Conservation (phyloP, 768 basidiomycete species). For the Tulasnella calospora region DNA sequence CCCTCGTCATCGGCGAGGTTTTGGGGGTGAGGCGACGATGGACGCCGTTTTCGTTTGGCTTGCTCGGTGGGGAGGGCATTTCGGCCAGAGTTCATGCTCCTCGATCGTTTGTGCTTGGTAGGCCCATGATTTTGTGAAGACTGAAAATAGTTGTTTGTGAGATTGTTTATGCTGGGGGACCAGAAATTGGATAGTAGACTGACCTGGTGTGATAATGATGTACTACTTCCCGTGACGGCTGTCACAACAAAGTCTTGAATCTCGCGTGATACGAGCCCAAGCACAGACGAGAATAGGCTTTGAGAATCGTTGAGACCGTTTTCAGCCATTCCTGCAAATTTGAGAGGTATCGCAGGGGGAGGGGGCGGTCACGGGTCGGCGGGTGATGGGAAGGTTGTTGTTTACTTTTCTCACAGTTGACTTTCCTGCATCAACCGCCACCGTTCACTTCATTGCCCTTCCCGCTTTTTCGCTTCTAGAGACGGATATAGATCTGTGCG, state of each 20-base stretch:
- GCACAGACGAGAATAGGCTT: slow-evolving; percentile 16
- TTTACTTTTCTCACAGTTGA: background rate
- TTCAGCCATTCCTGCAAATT: slow-evolving; percentile 10
- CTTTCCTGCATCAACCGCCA: background rate
- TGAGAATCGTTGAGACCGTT: slow-evolving; percentile 8
- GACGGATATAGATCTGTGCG: background rate
- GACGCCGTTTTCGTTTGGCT: slow-evolving; percentile 4
- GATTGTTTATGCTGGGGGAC: background rate
- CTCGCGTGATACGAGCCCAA: slow-evolving; percentile 24
- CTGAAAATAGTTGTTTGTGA: background rate
- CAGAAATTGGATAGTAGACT: slow-evolving; percentile 12
- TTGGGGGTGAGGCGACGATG: slow-evolving; percentile 10
- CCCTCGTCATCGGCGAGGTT: background rate
- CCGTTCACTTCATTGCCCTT: background rate
- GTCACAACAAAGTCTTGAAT: slow-evolving; percentile 24
- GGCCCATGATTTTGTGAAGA: background rate
- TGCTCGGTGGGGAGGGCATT: background rate
- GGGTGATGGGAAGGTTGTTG: background rate
- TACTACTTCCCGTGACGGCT: slow-evolving; percentile 17
- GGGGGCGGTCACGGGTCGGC: background rate
- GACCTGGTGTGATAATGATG: slow-evolving; percentile 4
- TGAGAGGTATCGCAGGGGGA: background rate
- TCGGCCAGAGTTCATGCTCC: background rate
- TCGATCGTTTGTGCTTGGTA: slow-evolving; percentile 8
- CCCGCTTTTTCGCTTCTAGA: background rate